Evolutionary conservation across 192 early-diverging fungal genomes (phyloP), one percentile per base, ranked within the genome.

Genomic region (Backusella morwellensis): DNA sequence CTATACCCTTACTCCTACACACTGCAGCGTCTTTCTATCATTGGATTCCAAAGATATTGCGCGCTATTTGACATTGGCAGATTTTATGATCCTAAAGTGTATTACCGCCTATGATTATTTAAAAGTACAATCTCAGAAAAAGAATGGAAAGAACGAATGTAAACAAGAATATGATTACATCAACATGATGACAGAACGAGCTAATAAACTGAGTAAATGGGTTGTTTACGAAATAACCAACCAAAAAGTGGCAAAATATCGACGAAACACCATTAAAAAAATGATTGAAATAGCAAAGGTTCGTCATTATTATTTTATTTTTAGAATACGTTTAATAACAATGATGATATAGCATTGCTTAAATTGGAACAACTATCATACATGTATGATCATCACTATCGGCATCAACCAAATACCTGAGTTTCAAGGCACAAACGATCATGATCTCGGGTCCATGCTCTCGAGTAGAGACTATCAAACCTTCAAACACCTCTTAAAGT

Each of bases 331-430:
- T 50, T 50, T 50, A 47, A 52, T n/a, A 6, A 50, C 4, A 6
- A 50, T 50, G 17, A 66, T 44, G 19, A 1, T 32, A 15, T 70
- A 86, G 89, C 78, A 83, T 68, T 90, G 87, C 70, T 79, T 83
- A 36, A 77, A 78, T 29, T 82, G 81, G 78, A 89, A 89, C 75
- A 93, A 94, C 78, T 89, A 91, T 74, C 90, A 94, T 74, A 91
- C 90, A 15, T 44, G 85, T 7, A 87, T 93, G 82, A 87, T 90
- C 23, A 88, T 94, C 54, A 80, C 90, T 0, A 84, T 85, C 34
- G 92, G 88, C 2, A 78, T 94, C 32, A 82, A 82, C 19, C 68
- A 70, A 38, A 23, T 70, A 12, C 36, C 35, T 11, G 68, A 70
- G 11, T 5, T 41, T 41, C n/a, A 38, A 12, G 38, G 41, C 1